Evolutionary conservation across 257 asterid genomes (phyloP).

Genomic region (Petunia axillaris): DNA sequence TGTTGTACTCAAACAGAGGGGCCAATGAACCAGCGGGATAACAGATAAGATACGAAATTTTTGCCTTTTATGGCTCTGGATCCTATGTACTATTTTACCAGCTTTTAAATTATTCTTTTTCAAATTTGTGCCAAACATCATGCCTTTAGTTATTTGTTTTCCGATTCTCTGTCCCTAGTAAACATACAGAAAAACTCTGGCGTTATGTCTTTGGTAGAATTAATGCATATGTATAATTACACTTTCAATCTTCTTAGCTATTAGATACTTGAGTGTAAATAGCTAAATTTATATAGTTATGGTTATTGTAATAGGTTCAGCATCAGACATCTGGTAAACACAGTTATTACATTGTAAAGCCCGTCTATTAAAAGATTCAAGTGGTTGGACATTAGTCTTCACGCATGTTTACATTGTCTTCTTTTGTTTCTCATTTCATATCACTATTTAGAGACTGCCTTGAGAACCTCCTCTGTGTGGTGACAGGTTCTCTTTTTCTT

Average conservation of each 20-base stretch:
- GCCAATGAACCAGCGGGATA: too few species aligned
- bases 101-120: neutral
- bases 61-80: too few species aligned
- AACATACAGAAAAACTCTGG: neutral
- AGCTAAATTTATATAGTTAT: neutral
- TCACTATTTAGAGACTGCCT: neutral
- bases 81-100: too few species aligned
- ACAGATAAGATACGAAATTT: too few species aligned
- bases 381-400: neutral
- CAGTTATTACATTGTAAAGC: neutral
- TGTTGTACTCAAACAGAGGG: too few species aligned
- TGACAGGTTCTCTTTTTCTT: neutral
- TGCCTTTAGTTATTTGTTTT: conserved; percentile 4
- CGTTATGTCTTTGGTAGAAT: neutral
- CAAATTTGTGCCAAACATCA: neutral
- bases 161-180: conserved; percentile 2
- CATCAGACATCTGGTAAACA: neutral
- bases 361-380: conserved; percentile 9
- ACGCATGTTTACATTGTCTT: neutral
- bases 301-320: neutral
- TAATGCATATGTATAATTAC: neutral
- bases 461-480: conserved; percentile 12
- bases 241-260: neutral
- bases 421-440: neutral
- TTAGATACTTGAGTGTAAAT: neutral